A percentile compares a stretch with the other conserved stretches of the same genome.
phyloP scores from a whole-genome alignment of 306 rosid genomes.

The Morella rubra region DNA sequence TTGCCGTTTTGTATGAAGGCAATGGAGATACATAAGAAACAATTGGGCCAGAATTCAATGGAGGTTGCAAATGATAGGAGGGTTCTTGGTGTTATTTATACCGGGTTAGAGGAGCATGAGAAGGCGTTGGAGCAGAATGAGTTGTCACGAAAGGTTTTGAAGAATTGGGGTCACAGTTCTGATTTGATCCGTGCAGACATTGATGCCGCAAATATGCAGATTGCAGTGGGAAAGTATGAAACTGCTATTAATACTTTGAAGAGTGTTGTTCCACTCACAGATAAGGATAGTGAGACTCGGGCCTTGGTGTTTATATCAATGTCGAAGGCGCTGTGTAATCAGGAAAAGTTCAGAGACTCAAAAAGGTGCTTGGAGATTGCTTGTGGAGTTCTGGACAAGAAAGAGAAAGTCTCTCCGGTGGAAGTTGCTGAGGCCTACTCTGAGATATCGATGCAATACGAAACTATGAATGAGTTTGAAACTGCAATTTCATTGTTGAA shows the following conservation, averaged over 20 bases:
- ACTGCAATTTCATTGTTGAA: constrained; percentile 77
- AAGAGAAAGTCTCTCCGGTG: constrained; percentile 51
- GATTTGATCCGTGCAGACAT: constrained; percentile 76
- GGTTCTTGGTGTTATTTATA: constrained; percentile 73
- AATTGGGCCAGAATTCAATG: constrained; percentile 72
- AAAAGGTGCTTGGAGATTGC: constrained; percentile 80
- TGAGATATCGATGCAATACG: constrained; percentile 83
- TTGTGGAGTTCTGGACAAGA: constrained; percentile 75
- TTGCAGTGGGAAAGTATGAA: constrained; percentile 74
- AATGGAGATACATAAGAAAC: constrained; percentile 64
- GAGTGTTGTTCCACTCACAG: constrained; percentile 60
- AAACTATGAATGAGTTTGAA: constrained; percentile 90
- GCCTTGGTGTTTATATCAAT: constrained; percentile 75
- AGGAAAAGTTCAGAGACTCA: constrained; percentile 64
- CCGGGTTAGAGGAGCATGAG: constrained; percentile 87
- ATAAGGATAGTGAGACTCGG: constrained; percentile 70
- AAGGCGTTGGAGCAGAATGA: constrained; percentile 85
- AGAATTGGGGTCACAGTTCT: constrained; percentile 77
- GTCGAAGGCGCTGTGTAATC: constrained; percentile 81
- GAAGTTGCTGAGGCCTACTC: constrained; percentile 88
- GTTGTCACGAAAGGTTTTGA: constrained; percentile 68
- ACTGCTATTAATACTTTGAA: constrained; percentile 74
- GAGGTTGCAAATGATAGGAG: constrained; percentile 84
- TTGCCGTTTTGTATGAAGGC: constrained; percentile 74
- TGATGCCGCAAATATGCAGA: constrained; percentile 90